Percentiles rank a stretch among this genome's conserved stretches.
Evolutionary conservation across 805 yeast genomes (phyloP).

Genomic region (Candida piceae): DNA sequence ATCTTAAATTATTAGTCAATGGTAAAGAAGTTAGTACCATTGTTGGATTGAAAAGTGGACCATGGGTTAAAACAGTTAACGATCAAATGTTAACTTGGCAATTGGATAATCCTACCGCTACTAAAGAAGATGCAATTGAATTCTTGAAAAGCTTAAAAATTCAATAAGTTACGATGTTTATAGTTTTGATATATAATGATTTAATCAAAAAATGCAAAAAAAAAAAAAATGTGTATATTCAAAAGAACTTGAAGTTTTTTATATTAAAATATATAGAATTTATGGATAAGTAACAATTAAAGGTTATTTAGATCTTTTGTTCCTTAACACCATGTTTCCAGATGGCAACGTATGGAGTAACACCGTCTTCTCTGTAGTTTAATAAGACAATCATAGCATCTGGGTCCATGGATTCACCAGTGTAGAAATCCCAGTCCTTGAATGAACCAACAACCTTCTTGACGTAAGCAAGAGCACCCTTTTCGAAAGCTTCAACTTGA

Average conservation of each 20-base stretch:
- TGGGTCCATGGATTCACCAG: slow-evolving; percentile 99
- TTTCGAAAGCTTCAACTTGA: slow-evolving; percentile 80
- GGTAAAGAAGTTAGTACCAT: slow-evolving; percentile 61
- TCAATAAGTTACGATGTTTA: neutral
- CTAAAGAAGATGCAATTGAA: slow-evolving; percentile 50
- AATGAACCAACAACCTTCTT: slow-evolving; percentile 93
- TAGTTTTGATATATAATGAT: too few species aligned
- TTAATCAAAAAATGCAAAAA: too few species aligned
- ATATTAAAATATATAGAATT: too few species aligned
- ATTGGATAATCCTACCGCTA: slow-evolving; percentile 59
- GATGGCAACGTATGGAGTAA: slow-evolving; percentile 93
- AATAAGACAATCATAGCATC: slow-evolving; percentile 97
- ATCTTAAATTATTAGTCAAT: slow-evolving; percentile 61
- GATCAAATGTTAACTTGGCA: slow-evolving; percentile 67
- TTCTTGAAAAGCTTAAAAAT: slow-evolving; percentile 23
- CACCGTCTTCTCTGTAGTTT: slow-evolving; percentile 99
- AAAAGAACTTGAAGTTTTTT: too few species aligned
- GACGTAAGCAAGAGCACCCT: slow-evolving; percentile 94
- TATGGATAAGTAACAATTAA: too few species aligned
- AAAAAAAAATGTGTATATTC: slow-evolving; percentile 3
- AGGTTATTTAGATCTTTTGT: slow-evolving; percentile 81
- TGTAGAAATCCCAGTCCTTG: slow-evolving; percentile 99
- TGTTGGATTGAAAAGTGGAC: slow-evolving; percentile 68
- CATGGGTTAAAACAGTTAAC: slow-evolving; percentile 67
- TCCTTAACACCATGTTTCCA: slow-evolving; percentile 98